A percentile compares a stretch with the other conserved stretches of the same genome.
Conservation (phyloP, 2,329 filamentous ascomycete species). For the Penicillium sp. region DNA sequence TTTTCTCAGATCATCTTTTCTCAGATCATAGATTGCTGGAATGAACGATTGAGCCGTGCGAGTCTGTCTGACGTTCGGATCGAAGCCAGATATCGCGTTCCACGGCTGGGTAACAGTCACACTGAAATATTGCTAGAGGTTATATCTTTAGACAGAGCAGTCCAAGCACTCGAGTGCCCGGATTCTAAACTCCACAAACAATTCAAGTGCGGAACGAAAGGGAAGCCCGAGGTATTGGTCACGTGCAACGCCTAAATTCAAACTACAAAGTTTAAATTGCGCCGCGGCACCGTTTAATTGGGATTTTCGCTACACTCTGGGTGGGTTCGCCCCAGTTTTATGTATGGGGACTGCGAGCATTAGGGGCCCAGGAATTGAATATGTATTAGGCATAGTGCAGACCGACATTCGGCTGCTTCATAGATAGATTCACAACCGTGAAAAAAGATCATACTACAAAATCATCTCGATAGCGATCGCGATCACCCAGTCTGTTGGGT, state of each 20-base stretch:
- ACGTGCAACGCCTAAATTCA: constrained; percentile 12
- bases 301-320: not conserved
- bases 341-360: not conserved
- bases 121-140: not conserved
- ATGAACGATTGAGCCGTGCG: not conserved
- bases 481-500: constrained; percentile 22
- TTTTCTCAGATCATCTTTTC: not conserved
- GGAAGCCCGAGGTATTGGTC: constrained; percentile 3
- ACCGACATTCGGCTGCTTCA: not conserved
- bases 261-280: not conserved
- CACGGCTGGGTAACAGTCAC: not conserved
- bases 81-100: not conserved
- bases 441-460: constrained; percentile 18
- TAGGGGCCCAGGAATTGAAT: not conserved
- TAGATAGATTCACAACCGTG: not conserved
- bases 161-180: not conserved
- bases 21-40: not conserved
- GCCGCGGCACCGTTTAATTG: not conserved
- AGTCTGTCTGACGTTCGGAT: not conserved
- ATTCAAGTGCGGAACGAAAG: not conserved
- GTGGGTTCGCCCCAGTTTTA: not conserved
- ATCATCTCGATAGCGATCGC: constrained; percentile 38
- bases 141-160: not conserved
- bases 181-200: not conserved
- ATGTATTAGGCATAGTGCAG: not conserved